phyloP scores from a whole-genome alignment of 768 basidiomycete genomes.

The Pisolithus microcarpus region DNA sequence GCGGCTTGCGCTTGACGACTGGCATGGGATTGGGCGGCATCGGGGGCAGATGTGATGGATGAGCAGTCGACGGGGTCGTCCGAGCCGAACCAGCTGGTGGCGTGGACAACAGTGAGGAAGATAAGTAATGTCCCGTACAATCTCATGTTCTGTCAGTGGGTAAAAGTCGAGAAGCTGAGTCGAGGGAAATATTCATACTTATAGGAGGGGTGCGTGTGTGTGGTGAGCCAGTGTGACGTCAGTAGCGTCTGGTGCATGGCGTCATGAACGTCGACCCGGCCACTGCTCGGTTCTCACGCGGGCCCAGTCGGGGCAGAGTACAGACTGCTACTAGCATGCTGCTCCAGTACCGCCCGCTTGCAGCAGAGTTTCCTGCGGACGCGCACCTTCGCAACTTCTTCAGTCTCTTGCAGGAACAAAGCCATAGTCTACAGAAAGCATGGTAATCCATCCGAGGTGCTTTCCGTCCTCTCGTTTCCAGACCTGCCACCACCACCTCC shows the following conservation, averaged over 20 bases:
- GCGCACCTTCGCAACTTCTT: constrained; percentile 28
- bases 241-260: constrained; percentile 3
- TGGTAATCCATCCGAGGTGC: constrained; percentile 58
- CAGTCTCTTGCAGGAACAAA: constrained; percentile 35
- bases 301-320: too few relatives aligned
- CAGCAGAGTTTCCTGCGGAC: background rate
- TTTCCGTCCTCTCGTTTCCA: constrained; percentile 47
- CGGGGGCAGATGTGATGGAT: constrained; percentile 39
- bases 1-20: constrained; percentile 24
- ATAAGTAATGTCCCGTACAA: constrained; percentile 20
- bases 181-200: constrained; percentile 1
- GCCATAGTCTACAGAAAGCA: constrained; percentile 57
- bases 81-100: constrained; percentile 47
- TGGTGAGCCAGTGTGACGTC: constrained; percentile 23
- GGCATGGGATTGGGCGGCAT: constrained; percentile 37
- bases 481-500: constrained; percentile 46
- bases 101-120: constrained; percentile 33
- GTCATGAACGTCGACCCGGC: background rate
- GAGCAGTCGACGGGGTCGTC: constrained; percentile 51
- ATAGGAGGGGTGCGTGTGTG: constrained; percentile 1
- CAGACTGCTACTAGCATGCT: too few relatives aligned
- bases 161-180: background rate
- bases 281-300: background rate
- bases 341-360: background rate
- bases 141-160: constrained; percentile 8